Evolutionary conservation across 805 yeast genomes (phyloP), one percentile per base, ranked within the genome.

Genomic region (Kuraishia cidri): DNA sequence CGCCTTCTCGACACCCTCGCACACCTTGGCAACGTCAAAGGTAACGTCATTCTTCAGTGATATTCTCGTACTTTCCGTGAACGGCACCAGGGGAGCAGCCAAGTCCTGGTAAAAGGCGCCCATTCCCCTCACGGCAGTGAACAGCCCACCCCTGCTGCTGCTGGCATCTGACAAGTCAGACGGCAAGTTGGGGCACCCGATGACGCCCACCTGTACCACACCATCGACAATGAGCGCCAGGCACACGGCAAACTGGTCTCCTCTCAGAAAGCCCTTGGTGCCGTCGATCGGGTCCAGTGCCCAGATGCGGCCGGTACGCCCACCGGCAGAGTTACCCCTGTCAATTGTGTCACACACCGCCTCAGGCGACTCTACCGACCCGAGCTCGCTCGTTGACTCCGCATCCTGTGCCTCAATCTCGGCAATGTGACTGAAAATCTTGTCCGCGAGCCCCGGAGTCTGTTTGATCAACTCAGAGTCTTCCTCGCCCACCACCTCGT

Each of bases 281-380:
- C 99, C 99, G 51, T 92, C 99, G 40, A 92, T 88, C 25, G 99
- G 99, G 50, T 92, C 99, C 48, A 92, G 62, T 1, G 97, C 95
- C 99, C 99, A 92, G 52, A 85, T 76, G 39, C 98, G 66, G 16
- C 95, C 94, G 24, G 56, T 62, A 21, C 59, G 44, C 4, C 97
- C 95, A 34, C 97, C 97, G 39, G 66, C 54, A 25, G 82, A 83
- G 47, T 72, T 68, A 30, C 98, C 98, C 38, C 66, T 58, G 50
- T 87, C 95, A 36, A 92, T 82, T 17, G 80, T 66, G 5, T 70
- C 64, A 42, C 70, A 69, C 31, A 90, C 66, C 21, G 71, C 66
- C 1, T 66, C 63, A 21, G 69, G 50, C 3, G 64, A 50, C 8
- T 47, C 39, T 26, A 80, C 59, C 1, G 40, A 29, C 2, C 79